Evolutionary conservation across 306 rosid species (phyloP), one percentile per base, ranked within the genome.

Genomic region (Cicer yamashitae): DNA sequence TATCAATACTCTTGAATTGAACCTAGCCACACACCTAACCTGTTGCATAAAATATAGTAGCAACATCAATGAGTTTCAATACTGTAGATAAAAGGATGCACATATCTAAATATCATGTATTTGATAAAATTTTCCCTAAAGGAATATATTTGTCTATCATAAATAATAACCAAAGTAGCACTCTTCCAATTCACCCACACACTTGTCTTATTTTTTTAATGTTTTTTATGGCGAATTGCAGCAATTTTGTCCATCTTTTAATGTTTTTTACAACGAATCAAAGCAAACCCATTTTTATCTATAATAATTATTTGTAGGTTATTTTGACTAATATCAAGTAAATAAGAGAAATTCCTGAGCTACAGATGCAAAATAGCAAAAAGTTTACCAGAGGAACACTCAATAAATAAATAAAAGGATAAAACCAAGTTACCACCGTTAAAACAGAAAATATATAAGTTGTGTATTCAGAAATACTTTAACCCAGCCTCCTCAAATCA

Each of bases 401-500:
- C 38, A 46, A 50, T 50, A 17, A 71, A 51, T 34, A 52, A 50
- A 13, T 52, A 47, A 7, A 18, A 18, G 1, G 30, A 30, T 6
- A 50, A 58, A 48, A 14, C 20, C 67, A 17, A 71, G 58, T 57
- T 37, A 71, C 51, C 50, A 6, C 70, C 1, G 8, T 53, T 52
- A 20, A 63, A 64, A 17, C 34, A 10, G 73, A 39, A 58, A 51
- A 51, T n/a, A 13, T 1, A 63, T 61, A 38, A 14, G 5, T 4
- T 15, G 14, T 65, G 45, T 40, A 20, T 9, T 30, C 9, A 38
- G 20, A 61, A 65, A 52, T 41, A 62, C 74, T 82, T 43, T 37
- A 25, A 56, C 6, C 54, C 71, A 47, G 65, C 47, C 67, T 38
- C 65, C 60, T 74, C 61, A 53, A 45, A 62, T 10, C 57, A 73